Evolutionary conservation across 2,329 filamentous ascomycete species (phyloP), one percentile per base, ranked within the genome.

Genomic region (Colletotrichum plurivorum): DNA sequence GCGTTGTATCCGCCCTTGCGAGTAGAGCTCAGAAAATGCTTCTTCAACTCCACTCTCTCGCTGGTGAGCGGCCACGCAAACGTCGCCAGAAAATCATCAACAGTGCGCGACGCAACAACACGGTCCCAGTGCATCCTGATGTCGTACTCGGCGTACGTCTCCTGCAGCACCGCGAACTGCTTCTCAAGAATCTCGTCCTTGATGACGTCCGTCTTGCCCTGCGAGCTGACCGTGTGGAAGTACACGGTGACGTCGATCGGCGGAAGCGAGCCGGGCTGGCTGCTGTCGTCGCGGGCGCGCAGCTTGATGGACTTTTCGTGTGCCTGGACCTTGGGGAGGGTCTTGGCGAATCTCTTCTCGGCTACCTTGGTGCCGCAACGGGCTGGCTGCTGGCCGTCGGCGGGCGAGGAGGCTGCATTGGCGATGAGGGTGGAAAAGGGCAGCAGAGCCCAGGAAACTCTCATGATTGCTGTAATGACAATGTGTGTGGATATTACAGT

Each of bases 71-170:
- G 41, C 41, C 41, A 43, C 10, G 13, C 13, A n/a, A 16, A 43
- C 41, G 41, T 43, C 5, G 41, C 41, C 41, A 43, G 12, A 6
- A 15, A 43, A 13, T 43, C 41, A 13, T 43, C 41, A 6, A 43
- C 41, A 2, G 41, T 43, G 2, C 41, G 41, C 13, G 67, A 82
- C 81, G 77, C 41, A 7, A 43, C 41, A 4, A n/a, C 16, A 7
- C 41, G 13, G 5, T n/a, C 16, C 41, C 41, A 43, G 16, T 43
- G 41, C 41, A 43, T 15, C 5, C 6, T n/a, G 41, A 43, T n/a
- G 41, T 43, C 41, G 41, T 43, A 43, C 16, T n/a, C 12, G 15
- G 41, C 41, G 41, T 43, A 43, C 41, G 41, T 43, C 41, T 43
- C 16, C 16, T 43, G 41, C 16, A 43, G 41, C 5, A 43, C 41